Conservation (phyloP, 2,329 filamentous ascomycete species). For the Alternaria viburni region DNA sequence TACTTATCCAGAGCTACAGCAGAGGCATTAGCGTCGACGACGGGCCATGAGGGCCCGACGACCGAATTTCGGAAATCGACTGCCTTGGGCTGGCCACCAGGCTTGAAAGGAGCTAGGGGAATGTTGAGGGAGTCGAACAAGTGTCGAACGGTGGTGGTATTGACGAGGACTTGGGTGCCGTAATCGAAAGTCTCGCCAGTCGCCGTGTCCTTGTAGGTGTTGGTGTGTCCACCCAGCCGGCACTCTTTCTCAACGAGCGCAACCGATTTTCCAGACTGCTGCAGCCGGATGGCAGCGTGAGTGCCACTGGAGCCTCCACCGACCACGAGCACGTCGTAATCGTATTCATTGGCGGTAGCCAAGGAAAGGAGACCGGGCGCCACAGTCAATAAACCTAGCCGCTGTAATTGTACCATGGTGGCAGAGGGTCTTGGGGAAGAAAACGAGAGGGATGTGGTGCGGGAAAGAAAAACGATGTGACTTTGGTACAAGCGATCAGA, state of each 20-base stretch:
- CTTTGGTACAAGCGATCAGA: neutral
- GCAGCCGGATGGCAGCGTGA: neutral
- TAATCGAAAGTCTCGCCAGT: constrained; percentile 1
- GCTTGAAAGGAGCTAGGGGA: neutral
- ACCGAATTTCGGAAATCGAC: neutral
- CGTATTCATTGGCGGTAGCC: neutral
- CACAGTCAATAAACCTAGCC: neutral
- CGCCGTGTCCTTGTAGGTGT: constrained; percentile 1
- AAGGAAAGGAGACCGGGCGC: neutral
- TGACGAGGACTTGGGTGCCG: neutral
- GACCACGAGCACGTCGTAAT: constrained; percentile 1
- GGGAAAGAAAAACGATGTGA: neutral
- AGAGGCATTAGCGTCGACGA: neutral
- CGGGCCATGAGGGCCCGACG: neutral
- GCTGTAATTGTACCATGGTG: neutral
- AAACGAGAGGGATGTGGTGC: neutral
- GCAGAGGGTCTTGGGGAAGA: neutral
- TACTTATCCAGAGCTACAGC: neutral
- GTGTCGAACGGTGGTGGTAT: neutral
- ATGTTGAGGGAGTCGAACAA: neutral
- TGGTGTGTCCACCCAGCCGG: neutral
- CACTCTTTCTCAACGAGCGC: constrained; percentile 2
- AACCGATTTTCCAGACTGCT: neutral
- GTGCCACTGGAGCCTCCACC: constrained; percentile 2
- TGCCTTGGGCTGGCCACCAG: neutral